Evolutionary conservation across 176 grass and related monocot species (phyloP).

Genomic region (Hordeum vulgare): MorexV3_pseudomolecules_assembly NC_058520.1:554642798-554643297

Average conservation of each 20-base stretch:
- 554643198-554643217: background rate
- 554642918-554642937: background rate
- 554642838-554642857: slow-evolving; percentile 57
- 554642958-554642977: background rate
- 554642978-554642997: background rate
- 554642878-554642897: background rate
- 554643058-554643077: background rate
- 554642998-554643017: background rate
- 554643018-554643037: background rate
- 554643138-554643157: too few relatives aligned
- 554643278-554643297: too few relatives aligned
- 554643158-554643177: too few relatives aligned
- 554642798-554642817: slow-evolving; percentile 69
- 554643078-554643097: background rate
- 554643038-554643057: background rate
- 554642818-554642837: slow-evolving; percentile 87
- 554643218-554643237: background rate
- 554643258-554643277: too few relatives aligned
- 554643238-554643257: background rate
- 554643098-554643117: background rate
- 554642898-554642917: background rate
- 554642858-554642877: background rate
- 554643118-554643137: too few relatives aligned
- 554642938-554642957: background rate
- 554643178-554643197: too few relatives aligned